Conservation (phyloP, 371 early-diverging fungal genomes). For the Rhizopus sp. region DNA sequence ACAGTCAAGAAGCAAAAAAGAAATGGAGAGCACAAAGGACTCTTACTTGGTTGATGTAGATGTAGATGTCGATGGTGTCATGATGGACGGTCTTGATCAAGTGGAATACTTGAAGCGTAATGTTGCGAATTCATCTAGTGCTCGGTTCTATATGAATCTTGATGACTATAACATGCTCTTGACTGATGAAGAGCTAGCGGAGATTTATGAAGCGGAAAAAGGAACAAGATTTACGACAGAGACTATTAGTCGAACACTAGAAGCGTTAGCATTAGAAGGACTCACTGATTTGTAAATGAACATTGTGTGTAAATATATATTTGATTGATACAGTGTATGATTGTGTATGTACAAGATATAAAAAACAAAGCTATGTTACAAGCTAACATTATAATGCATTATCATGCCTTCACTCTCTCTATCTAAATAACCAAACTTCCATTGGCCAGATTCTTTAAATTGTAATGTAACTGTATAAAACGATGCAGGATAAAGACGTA, state of each 20-base stretch:
- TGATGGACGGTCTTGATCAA: conserved; percentile 53
- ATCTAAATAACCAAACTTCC: conserved; percentile 11
- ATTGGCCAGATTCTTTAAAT: not conserved
- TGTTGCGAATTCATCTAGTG: conserved; percentile 7
- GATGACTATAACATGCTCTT: conserved; percentile 22
- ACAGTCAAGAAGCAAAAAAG: conserved; percentile 5
- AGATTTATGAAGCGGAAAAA: conserved; percentile 22
- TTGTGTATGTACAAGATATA: not conserved
- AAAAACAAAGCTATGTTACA: not conserved
- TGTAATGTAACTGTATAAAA: conserved; percentile 31
- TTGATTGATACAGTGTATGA: no score
- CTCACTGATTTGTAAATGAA: conserved; percentile 25
- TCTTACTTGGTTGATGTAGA: conserved; percentile 51
- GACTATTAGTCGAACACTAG: conserved; percentile 45
- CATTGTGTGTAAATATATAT: no score
- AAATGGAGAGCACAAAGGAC: conserved; percentile 24
- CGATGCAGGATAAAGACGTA: conserved; percentile 42
- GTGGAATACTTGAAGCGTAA: conserved; percentile 41
- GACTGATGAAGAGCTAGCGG: conserved; percentile 29
- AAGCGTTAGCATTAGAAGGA: conserved; percentile 51
- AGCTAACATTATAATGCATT: conserved; percentile 12
- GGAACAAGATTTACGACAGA: conserved; percentile 25
- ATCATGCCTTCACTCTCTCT: conserved; percentile 7
- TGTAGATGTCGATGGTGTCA: conserved; percentile 53
- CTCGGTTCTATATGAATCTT: conserved; percentile 24